Percentiles rank a stretch among this genome's conserved stretches.
phyloP scores from a whole-genome alignment of 2,329 filamentous ascomycete genomes.

The Hirsutella minnesotensis region DNA sequence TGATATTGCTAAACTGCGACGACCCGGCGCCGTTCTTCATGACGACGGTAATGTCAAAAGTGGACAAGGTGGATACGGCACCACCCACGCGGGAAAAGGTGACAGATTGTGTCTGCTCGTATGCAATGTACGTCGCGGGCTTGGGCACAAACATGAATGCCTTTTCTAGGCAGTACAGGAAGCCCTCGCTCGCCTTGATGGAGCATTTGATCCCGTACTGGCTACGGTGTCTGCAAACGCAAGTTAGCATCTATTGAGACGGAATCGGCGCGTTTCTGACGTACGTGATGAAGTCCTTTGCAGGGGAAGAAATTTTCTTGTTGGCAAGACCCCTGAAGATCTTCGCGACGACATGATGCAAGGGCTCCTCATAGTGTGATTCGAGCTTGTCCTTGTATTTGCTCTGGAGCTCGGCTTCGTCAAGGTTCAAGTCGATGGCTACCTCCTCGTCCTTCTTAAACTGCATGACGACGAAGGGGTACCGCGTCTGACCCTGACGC shows the following conservation, averaged over 20 bases:
- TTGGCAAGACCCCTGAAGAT: constrained; percentile 90
- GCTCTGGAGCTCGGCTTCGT: constrained; percentile 71
- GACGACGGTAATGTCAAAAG: constrained; percentile 90
- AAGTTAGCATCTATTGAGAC: background rate
- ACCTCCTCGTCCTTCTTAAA: constrained; percentile 97
- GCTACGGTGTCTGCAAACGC: constrained; percentile 57
- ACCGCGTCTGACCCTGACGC: constrained; percentile 92
- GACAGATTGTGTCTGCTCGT: constrained; percentile 82
- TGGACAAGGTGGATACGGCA: constrained; percentile 84
- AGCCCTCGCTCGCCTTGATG: constrained; percentile 98
- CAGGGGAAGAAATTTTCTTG: constrained; percentile 89
- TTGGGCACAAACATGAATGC: constrained; percentile 99
- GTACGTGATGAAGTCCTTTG: constrained; percentile 80
- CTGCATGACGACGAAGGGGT: constrained; percentile 98
- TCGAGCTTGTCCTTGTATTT: constrained; percentile 85
- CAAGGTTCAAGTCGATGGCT: constrained; percentile 90
- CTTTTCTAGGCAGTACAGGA: constrained; percentile 94
- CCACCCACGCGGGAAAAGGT: constrained; percentile 95
- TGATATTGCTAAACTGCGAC: constrained; percentile 98
- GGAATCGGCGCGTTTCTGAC: constrained; percentile 11
- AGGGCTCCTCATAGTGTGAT: constrained; percentile 82
- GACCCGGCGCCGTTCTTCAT: constrained; percentile 81
- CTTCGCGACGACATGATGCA: constrained; percentile 87
- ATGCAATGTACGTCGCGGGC: constrained; percentile 91
- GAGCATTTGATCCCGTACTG: constrained; percentile 97